phyloP scores from a whole-genome alignment of 208 protist species.

The Balamuthia mandrillaris region DNA sequence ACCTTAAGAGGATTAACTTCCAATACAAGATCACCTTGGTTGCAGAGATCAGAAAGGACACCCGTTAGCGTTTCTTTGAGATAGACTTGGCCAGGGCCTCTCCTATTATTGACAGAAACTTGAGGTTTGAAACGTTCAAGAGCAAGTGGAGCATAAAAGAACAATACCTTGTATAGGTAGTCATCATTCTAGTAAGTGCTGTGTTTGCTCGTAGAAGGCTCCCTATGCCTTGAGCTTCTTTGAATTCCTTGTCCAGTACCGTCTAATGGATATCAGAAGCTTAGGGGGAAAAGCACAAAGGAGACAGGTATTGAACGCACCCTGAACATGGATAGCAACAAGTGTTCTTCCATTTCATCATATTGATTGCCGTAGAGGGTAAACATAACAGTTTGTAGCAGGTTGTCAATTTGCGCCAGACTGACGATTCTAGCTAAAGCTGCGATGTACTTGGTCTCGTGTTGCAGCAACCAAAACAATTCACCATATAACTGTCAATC shows the following conservation, averaged over 20 bases:
- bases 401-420: slow-evolving; percentile 30
- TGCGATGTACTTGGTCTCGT: slow-evolving; percentile 26
- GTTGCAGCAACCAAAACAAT: slow-evolving; percentile 42
- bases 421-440: neutral
- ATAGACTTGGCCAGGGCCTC: slow-evolving; percentile 64
- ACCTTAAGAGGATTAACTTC: slow-evolving; percentile 43
- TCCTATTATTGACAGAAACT: neutral
- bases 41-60: neutral
- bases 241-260: slow-evolving; percentile 45
- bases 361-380: slow-evolving; percentile 58
- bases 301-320: neutral
- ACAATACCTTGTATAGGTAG: slow-evolving; percentile 61
- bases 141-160: neutral
- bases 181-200: slow-evolving; percentile 67
- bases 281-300: neutral
- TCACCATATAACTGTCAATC: neutral
- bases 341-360: slow-evolving; percentile 58
- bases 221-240: slow-evolving; percentile 40
- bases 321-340: slow-evolving; percentile 55
- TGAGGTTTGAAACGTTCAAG: neutral
- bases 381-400: slow-evolving; percentile 59
- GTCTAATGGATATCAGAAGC: neutral
- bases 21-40: neutral
- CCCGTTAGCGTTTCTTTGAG: slow-evolving; percentile 30
- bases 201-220: slow-evolving; percentile 63